Evolutionary conservation across 306 rosid genomes (phyloP).

Genomic region (Carpinus fangiana): DNA sequence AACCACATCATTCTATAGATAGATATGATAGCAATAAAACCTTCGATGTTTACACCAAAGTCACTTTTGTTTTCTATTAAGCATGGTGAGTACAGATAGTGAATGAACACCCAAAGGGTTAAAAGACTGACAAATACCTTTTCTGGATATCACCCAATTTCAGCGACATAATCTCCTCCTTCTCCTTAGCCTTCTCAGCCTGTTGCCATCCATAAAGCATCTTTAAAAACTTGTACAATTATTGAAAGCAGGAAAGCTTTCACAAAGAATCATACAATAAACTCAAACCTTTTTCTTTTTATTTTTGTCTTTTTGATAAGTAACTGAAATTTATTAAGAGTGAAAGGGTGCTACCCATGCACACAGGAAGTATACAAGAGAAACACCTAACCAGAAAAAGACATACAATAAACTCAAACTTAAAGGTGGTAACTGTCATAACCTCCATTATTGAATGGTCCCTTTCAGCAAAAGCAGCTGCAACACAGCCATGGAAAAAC

Average conservation of each 20-base stretch:
- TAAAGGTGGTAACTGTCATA: slow-evolving; percentile 12
- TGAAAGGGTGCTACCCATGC: too few relatives aligned
- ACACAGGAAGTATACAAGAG: too few relatives aligned
- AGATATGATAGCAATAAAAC: slow-evolving; percentile 9
- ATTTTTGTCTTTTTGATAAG: too few relatives aligned
- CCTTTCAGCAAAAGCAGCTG: slow-evolving; percentile 94
- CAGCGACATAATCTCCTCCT: slow-evolving; percentile 64
- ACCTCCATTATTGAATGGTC: slow-evolving; percentile 95
- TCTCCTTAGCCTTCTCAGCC: slow-evolving; percentile 97
- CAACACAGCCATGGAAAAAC: slow-evolving; percentile 94
- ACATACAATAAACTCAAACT: neutral
- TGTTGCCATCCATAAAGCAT: slow-evolving; percentile 37
- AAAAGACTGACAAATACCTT: slow-evolving; percentile 52
- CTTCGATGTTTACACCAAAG: slow-evolving; percentile 1
- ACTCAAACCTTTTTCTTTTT: too few relatives aligned
- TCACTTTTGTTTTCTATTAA: slow-evolving; percentile 18
- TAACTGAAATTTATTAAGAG: too few relatives aligned
- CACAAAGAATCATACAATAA: slow-evolving; percentile 5
- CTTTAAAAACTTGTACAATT: slow-evolving; percentile 24
- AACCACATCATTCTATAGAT: slow-evolving; percentile 19
- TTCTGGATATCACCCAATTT: slow-evolving; percentile 51
- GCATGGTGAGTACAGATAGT: neutral
- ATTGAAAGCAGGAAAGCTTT: slow-evolving; percentile 7
- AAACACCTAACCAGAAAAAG: too few relatives aligned
- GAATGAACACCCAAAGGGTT: slow-evolving; percentile 12